These are phyloP conservation scores for Phanerodontia chrysosporium DNA, from an alignment of 768 basidiomycete species.

Conservation along the genomic window DNA sequence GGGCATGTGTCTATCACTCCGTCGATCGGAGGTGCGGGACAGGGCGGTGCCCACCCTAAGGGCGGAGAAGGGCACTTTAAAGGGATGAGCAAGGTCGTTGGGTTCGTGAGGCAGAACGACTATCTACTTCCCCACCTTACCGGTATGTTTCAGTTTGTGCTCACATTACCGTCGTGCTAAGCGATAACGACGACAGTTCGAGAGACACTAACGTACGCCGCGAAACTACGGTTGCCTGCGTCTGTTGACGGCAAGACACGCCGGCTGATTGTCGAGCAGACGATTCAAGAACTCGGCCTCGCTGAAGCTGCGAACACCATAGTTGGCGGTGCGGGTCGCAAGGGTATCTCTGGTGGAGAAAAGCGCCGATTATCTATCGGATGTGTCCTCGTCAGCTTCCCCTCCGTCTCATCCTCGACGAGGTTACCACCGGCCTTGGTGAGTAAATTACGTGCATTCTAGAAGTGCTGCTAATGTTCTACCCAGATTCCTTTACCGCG, in stretches of 20 bases:
- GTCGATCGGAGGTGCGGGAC: not conserved
- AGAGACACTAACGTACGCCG: conserved; percentile 7
- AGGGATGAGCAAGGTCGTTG: conserved; percentile 21
- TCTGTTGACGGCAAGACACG: conserved; percentile 1
- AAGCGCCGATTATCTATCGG: conserved; percentile 35
- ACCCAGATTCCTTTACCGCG: conserved; percentile 27
- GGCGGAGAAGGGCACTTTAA: conserved; percentile 10
- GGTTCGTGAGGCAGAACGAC: conserved; percentile 39
- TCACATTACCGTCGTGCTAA: not conserved
- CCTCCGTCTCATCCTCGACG: conserved; percentile 44
- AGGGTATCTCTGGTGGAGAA: conserved; percentile 49
- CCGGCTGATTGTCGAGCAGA: conserved; percentile 7
- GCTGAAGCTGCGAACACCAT: conserved; percentile 38
- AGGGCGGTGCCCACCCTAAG: not conserved
- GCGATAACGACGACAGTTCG: not conserved
- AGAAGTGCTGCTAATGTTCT: conserved; percentile 15
- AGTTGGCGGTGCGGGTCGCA: conserved; percentile 37
- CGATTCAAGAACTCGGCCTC: conserved; percentile 33
- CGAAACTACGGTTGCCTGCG: conserved; percentile 6
- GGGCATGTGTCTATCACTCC: conserved; percentile 3
- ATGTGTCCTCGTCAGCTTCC: conserved; percentile 40
- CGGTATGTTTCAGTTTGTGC: not conserved
- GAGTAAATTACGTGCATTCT: not conserved
- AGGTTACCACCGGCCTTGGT: conserved; percentile 21
- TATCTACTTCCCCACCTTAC: conserved; percentile 34